Evolutionary conservation across 2,329 filamentous ascomycete species (phyloP).

Genomic region (Colletotrichum graminicola): DNA sequence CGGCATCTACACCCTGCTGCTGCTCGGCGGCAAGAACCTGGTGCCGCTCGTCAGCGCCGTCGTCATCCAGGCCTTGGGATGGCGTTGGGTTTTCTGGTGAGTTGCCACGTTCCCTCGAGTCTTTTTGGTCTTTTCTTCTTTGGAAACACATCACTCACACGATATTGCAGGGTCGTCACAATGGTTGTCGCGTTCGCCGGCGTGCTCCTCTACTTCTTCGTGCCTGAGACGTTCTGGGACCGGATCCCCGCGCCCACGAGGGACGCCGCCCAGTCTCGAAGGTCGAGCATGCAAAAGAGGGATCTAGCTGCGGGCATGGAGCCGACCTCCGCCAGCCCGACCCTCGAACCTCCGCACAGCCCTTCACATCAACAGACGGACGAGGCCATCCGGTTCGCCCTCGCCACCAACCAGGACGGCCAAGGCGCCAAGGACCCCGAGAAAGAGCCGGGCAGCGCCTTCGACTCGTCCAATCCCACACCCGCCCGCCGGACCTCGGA

Average conservation of each 20-base stretch:
- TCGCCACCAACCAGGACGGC: constrained; percentile 33
- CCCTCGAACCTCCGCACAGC: neutral
- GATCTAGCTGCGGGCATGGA: constrained; percentile 40
- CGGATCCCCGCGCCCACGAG: constrained; percentile 70
- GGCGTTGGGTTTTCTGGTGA: constrained; percentile 93
- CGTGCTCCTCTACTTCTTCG: constrained; percentile 85
- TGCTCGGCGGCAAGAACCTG: constrained; percentile 92
- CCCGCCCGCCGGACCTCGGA: constrained; percentile 11
- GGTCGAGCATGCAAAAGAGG: constrained; percentile 62
- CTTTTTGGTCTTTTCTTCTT: no score
- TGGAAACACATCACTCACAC: constrained; percentile 42
- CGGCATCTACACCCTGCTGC: constrained; percentile 90
- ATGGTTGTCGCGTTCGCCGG: constrained; percentile 81
- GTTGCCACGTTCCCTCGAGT: constrained; percentile 43
- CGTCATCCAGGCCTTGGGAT: constrained; percentile 81
- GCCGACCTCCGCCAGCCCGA: neutral
- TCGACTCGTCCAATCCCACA: neutral
- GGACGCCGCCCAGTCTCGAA: constrained; percentile 50
- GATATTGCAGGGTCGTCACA: constrained; percentile 75
- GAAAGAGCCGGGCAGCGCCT: neutral
- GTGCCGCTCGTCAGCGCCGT: constrained; percentile 88
- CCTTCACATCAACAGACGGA: constrained; percentile 46
- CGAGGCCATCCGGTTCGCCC: constrained; percentile 51
- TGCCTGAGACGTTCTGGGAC: constrained; percentile 97
- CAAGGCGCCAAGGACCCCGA: neutral